Percentiles rank a stretch among this genome's conserved stretches.
Conservation (phyloP, 2,329 filamentous ascomycete genomes). For the Phoma herbarum region DNA sequence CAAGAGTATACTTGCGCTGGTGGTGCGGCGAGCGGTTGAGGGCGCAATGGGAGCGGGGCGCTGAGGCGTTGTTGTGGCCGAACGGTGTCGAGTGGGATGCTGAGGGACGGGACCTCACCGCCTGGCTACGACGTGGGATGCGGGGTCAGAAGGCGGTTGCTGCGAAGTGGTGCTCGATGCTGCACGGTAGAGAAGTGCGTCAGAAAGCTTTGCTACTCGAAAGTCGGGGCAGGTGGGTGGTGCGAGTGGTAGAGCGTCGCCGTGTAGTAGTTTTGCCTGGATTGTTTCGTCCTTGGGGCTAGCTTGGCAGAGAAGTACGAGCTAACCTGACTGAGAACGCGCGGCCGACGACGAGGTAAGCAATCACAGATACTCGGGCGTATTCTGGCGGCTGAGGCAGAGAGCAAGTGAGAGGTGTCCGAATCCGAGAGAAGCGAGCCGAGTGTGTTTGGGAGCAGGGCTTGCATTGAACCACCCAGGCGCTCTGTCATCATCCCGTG, state of each 20-base stretch:
- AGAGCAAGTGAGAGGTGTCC: slow-evolving; percentile 4
- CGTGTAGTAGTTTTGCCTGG: slow-evolving; percentile 37
- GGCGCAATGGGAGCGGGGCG: slow-evolving; percentile 41
- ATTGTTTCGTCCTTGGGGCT: slow-evolving; percentile 33
- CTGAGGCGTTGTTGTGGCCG: slow-evolving; percentile 49
- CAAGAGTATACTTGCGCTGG: slow-evolving; percentile 41
- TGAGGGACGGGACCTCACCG: slow-evolving; percentile 48
- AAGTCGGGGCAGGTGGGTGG: slow-evolving; percentile 33
- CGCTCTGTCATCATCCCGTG: slow-evolving; percentile 25
- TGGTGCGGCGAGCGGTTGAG: slow-evolving; percentile 39
- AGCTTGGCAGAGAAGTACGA: slow-evolving; percentile 28
- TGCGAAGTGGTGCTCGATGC: slow-evolving; percentile 29
- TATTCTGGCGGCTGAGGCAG: slow-evolving; percentile 6
- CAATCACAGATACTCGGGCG: slow-evolving; percentile 5
- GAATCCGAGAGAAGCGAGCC: slow-evolving; percentile 13
- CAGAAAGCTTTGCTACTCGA: slow-evolving; percentile 28
- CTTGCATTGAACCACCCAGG: slow-evolving; percentile 15
- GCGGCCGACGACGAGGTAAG: slow-evolving; percentile 26
- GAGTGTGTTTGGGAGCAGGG: slow-evolving; percentile 6
- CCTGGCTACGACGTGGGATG: slow-evolving; percentile 37
- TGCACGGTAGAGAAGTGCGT: slow-evolving; percentile 36
- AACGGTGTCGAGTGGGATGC: slow-evolving; percentile 48
- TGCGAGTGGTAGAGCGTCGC: slow-evolving; percentile 42
- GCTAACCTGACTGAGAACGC: slow-evolving; percentile 32
- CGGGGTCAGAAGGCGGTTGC: slow-evolving; percentile 25